These are phyloP conservation scores for Avena eriantha DNA, from an alignment of 176 grass and related monocot genomes.

Conservation along the genomic window DNA sequence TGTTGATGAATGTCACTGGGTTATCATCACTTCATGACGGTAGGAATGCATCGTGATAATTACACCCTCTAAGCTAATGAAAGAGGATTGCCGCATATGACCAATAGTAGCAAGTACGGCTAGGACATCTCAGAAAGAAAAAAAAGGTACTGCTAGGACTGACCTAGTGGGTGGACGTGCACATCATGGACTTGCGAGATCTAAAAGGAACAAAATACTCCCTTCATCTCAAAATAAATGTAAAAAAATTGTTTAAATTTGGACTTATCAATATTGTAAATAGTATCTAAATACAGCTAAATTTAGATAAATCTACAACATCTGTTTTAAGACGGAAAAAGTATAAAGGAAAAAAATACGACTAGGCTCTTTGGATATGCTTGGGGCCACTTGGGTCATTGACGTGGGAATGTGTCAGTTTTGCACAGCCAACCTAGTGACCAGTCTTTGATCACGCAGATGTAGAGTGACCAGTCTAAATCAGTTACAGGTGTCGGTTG, in stretches of 20 bases:
- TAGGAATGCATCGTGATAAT: too few species aligned
- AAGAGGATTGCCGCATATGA: background rate
- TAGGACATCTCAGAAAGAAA: too few species aligned
- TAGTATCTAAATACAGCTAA: too few species aligned
- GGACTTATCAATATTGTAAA: too few species aligned
- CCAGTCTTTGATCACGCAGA: background rate
- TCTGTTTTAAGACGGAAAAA: too few species aligned
- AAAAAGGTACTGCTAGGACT: background rate
- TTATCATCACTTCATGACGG: too few species aligned
- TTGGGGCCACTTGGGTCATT: background rate
- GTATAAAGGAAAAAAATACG: background rate
- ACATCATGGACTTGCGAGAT: background rate
- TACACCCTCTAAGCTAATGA: background rate
- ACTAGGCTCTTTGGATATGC: background rate
- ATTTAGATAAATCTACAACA: too few species aligned
- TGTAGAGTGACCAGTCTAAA: too few species aligned
- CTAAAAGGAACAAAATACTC: background rate
- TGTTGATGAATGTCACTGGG: too few species aligned
- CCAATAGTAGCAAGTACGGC: too few species aligned
- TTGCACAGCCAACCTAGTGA: conserved; percentile 3
- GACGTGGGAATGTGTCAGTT: background rate
- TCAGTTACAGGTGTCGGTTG: background rate
- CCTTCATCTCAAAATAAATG: too few species aligned
- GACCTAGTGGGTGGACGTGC: background rate
- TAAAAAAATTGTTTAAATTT: too few species aligned